phyloP scores from a whole-genome alignment of 768 basidiomycete species.

The Tricholoma bakamatsutake region DNA sequence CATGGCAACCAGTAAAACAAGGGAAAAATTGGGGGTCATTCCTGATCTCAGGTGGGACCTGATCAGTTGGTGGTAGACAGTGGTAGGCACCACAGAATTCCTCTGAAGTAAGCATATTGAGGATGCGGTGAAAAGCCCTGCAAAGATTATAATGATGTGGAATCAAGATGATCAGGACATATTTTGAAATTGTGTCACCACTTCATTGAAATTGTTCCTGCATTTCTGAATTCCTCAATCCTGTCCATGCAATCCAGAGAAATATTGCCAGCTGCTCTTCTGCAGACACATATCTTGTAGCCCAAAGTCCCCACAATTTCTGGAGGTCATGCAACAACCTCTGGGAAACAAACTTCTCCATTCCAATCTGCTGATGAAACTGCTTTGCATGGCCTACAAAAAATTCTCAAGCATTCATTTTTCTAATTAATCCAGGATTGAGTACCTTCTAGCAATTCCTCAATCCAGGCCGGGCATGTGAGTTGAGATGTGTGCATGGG shows the following conservation, averaged over 20 bases:
- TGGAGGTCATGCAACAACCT: not conserved
- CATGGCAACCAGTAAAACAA: slow-evolving; percentile 23
- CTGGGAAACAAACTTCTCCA: slow-evolving; percentile 1
- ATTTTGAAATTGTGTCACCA: slow-evolving; percentile 34
- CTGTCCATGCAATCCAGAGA: not conserved
- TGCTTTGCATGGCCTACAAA: not conserved
- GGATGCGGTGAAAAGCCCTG: slow-evolving; percentile 17
- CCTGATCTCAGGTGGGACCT: slow-evolving; percentile 18
- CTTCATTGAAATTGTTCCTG: slow-evolving; percentile 27
- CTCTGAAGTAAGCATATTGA: slow-evolving; percentile 9
- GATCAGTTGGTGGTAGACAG: slow-evolving; percentile 1
- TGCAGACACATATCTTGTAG: not conserved
- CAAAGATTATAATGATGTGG: not conserved
- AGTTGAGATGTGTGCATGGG: not conserved
- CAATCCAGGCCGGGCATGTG: not conserved
- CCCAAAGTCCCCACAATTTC: not conserved
- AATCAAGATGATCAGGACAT: not conserved
- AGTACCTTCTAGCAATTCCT: not conserved
- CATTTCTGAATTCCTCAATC: not conserved
- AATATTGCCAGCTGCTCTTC: slow-evolving; percentile 4
- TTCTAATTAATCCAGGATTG: not conserved
- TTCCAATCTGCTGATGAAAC: not conserved
- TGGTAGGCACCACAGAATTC: slow-evolving; percentile 7
- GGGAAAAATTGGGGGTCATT: slow-evolving; percentile 28
- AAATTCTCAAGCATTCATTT: not conserved